Conservation (phyloP, 306 rosid species). For the Vachellia pachyceras region DNA sequence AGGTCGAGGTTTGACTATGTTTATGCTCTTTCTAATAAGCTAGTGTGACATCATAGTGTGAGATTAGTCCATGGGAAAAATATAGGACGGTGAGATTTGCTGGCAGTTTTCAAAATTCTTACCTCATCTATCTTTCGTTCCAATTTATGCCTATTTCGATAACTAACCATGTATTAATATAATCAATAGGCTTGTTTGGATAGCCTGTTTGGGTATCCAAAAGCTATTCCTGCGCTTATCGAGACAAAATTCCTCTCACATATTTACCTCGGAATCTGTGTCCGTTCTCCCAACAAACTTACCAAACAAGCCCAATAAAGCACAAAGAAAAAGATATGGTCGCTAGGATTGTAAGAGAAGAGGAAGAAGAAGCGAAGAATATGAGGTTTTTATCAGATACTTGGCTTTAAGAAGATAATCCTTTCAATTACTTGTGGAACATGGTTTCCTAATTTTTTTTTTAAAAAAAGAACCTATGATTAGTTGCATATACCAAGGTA, state of each 20-base stretch:
- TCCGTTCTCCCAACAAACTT: no score
- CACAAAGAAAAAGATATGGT: conserved; percentile 22
- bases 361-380: conserved; percentile 27
- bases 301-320: no score
- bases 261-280: no score
- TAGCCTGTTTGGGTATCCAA: no score
- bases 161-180: conserved; percentile 39
- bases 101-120: conserved; percentile 52
- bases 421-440: conserved; percentile 43
- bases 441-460: conserved; percentile 51
- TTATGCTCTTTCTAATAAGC: conserved; percentile 25
- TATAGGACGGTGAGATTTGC: conserved; percentile 45
- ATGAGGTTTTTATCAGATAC: no score
- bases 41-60: conserved; percentile 53
- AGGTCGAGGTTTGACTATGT: conserved; percentile 44
- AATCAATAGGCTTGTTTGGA: no score
- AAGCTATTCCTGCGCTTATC: no score
- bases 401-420: not conserved
- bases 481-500: not conserved
- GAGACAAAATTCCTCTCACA: no score
- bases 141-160: conserved; percentile 38
- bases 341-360: not conserved
- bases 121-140: conserved; percentile 55
- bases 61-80: conserved; percentile 44
- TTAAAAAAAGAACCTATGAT: not conserved